Base-by-base conservation (phyloP, 805 yeast genomes). In the Candida peoriensis region DNA sequence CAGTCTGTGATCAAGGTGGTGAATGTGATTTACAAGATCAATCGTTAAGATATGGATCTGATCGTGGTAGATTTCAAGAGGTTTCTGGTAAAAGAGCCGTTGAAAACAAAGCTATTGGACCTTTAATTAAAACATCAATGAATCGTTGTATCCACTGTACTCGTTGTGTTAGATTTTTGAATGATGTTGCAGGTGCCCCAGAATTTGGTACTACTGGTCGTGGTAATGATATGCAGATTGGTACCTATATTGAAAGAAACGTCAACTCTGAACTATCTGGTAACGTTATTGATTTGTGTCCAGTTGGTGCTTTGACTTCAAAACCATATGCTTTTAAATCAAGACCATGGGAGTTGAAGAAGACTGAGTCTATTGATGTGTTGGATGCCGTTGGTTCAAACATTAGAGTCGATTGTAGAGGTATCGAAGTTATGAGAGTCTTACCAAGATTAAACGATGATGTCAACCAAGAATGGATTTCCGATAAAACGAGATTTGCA, bases 1-100 rank as follows among this genome's bases (percentile, higher is more conserved):
- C 95, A 17, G 81, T 85, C 37, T 85, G 95, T 63, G 95, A 85
- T 64, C 95, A 85, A 64, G 95, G 95, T 63, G 95, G 95, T 46
- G 95, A 85, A 61, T 85, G 95, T 68, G 95, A 85, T 58, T 72
- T 85, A 50, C 95, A 86, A 66, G 95, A 86, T 57, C 95, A 85
- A 67, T 70, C 86, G 14, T 66, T 79, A 55, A 74, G 93, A 57
- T 82, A 82, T 56, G 95, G 95, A 40, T 64, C 82, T 34, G 95
- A 85, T 63, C 74, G 95, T 44, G 94, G 95, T 47, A 75, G 95
- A 59, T 86, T 81, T 66, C 62, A 70, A 42, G 95, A 85, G 61
- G 74, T 84, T 36, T 68, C 74, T 37, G 95, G 95, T 54, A 85
- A 85, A 66, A 74, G 95, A 53, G 94, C 95, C 21, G 88, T 81